Conservation (phyloP, 495 filamentous ascomycete genomes). For the Tuber microsphaerosporum region DNA sequence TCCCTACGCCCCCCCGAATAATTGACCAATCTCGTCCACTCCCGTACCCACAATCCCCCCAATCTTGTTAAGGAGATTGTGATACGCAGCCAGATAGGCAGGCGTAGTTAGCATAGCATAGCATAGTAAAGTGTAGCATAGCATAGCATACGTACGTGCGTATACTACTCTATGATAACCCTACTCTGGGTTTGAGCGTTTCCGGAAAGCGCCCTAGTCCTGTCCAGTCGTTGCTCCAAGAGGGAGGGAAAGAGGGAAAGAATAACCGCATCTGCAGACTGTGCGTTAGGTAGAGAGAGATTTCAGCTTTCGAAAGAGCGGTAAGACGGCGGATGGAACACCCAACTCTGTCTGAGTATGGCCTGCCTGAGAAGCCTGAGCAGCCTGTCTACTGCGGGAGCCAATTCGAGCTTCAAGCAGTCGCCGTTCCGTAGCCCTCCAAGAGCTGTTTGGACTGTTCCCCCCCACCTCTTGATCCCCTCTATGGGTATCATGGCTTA, state of each 20-base stretch:
- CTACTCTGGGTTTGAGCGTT: conserved; percentile 9
- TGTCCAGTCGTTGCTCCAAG: neutral
- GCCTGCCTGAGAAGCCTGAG: neutral
- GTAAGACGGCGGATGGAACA: conserved; percentile 11
- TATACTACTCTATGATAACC: conserved; percentile 12
- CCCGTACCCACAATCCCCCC: neutral
- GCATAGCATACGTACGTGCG: neutral
- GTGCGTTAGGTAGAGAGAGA: conserved; percentile 8
- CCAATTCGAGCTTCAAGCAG: neutral
- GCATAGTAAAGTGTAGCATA: conserved; percentile 1
- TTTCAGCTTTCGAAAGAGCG: conserved; percentile 11
- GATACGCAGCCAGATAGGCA: neutral
- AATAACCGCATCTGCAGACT: conserved; percentile 11
- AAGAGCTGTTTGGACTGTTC: neutral
- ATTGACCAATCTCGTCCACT: neutral
- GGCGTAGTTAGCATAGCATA: neutral
- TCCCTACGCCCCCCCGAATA: neutral
- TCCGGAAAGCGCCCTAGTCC: conserved; percentile 6
- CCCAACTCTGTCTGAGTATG: conserved; percentile 9
- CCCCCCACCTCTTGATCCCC: neutral
- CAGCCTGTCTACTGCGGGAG: neutral
- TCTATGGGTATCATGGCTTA: neutral
- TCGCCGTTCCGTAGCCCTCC: neutral
- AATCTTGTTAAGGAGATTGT: neutral
- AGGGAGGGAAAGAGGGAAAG: neutral